Percentiles rank a stretch among this genome's conserved stretches.
phyloP scores from a whole-genome alignment of 129 eudicot species.

The Silybum marianum region DNA sequence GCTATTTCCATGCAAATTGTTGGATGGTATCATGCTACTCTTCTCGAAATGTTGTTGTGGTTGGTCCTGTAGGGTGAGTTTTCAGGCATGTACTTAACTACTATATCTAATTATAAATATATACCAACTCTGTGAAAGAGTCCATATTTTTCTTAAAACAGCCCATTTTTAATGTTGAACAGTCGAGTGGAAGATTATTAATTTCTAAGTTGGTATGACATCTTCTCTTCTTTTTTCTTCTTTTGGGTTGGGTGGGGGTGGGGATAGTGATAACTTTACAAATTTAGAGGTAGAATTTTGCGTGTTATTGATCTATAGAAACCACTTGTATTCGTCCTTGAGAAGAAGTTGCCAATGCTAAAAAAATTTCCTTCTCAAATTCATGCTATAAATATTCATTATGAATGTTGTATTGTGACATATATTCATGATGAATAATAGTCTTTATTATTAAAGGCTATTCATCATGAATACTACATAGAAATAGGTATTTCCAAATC shows the following conservation, averaged over 20 bases:
- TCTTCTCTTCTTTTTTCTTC: background rate
- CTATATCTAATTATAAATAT: background rate
- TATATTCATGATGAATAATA: background rate
- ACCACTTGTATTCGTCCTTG: slow-evolving; percentile 2
- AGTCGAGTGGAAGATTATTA: background rate
- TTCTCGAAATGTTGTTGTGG: too few species aligned
- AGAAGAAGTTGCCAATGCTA: background rate
- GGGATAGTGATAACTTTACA: too few species aligned
- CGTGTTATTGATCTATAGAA: background rate
- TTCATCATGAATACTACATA: background rate
- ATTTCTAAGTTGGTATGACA: background rate
- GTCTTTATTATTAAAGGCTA: background rate
- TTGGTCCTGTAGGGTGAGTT: too few species aligned
- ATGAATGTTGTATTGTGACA: background rate
- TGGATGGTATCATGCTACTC: too few species aligned
- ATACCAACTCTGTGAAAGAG: background rate
- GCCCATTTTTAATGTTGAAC: background rate
- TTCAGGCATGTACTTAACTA: too few species aligned
- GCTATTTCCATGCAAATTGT: background rate
- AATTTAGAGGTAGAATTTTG: background rate
- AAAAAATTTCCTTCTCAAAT: too few species aligned
- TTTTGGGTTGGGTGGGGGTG: too few species aligned
- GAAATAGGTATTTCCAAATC: background rate
- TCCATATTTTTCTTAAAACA: background rate
- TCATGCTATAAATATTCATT: too few species aligned